A percentile compares a stretch with the other conserved stretches of the same genome.
Evolutionary conservation across 495 filamentous ascomycete species (phyloP).

Genomic region (Xylaria venustula): DNA sequence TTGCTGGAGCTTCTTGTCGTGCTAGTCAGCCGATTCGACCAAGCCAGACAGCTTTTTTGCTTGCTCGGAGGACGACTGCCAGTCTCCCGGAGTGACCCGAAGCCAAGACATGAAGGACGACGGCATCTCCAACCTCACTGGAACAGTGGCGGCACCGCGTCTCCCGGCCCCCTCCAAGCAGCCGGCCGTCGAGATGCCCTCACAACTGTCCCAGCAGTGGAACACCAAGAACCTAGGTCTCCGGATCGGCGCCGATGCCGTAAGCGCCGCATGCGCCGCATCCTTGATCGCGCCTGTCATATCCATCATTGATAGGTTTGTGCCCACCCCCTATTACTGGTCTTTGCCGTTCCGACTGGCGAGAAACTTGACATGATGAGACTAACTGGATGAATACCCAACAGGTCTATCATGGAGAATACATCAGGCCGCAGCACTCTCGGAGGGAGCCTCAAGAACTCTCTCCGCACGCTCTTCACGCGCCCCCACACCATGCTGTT

Average conservation of each 20-base stretch:
- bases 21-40: no score
- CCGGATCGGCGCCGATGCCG: slow-evolving; percentile 69
- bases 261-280: slow-evolving; percentile 75
- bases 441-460: slow-evolving; percentile 59
- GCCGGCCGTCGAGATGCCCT: slow-evolving; percentile 16
- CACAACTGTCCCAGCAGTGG: slow-evolving; percentile 50
- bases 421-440: slow-evolving; percentile 80
- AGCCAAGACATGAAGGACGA: slow-evolving; percentile 10
- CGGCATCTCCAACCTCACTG: not conserved
- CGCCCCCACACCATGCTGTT: slow-evolving; percentile 71
- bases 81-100: not conserved
- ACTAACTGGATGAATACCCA: not conserved
- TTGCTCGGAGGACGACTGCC: not conserved
- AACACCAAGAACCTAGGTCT: slow-evolving; percentile 72
- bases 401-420: slow-evolving; percentile 96
- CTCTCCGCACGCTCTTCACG: slow-evolving; percentile 61
- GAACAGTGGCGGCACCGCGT: not conserved
- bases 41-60: not conserved
- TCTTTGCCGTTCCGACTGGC: not conserved
- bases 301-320: slow-evolving; percentile 83
- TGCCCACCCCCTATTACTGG: not conserved
- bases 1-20: no score
- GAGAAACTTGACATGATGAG: slow-evolving; percentile 20
- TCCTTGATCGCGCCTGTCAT: slow-evolving; percentile 83
- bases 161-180: not conserved